phyloP scores from a whole-genome alignment of 257 asterid genomes.

The Jacaranda copaia region DNA sequence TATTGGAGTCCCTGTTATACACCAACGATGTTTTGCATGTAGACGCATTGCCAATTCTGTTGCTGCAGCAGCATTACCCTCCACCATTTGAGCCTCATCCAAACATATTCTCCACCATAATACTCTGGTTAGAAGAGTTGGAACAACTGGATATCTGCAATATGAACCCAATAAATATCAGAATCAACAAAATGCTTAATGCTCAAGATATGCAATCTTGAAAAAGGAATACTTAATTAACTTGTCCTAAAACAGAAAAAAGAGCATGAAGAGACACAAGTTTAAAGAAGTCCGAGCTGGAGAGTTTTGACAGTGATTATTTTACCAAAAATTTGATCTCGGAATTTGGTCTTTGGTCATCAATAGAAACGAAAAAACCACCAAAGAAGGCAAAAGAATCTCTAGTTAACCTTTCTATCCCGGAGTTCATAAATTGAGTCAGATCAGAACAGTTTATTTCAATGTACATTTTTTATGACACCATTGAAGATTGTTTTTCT shows the following conservation, averaged over 20 bases:
- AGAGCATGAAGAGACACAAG: constrained; percentile 5
- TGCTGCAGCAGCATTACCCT: constrained; percentile 92
- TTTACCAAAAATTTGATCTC: constrained; percentile 1
- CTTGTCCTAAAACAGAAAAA: neutral
- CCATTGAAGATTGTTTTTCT: neutral
- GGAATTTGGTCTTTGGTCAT: neutral
- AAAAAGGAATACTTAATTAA: constrained; percentile 7
- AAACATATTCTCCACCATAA: constrained; percentile 98
- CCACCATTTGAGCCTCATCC: constrained; percentile 99
- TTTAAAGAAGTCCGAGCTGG: constrained; percentile 25
- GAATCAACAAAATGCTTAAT: constrained; percentile 32
- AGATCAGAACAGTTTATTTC: neutral
- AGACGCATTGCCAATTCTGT: constrained; percentile 91
- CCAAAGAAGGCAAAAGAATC: constrained; percentile 7
- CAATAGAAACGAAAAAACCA: neutral
- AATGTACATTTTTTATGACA: neutral
- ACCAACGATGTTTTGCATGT: constrained; percentile 93
- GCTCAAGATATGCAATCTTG: constrained; percentile 22
- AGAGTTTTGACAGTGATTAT: neutral
- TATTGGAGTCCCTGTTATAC: constrained; percentile 98
- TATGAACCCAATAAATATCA: constrained; percentile 27
- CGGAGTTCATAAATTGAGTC: neutral
- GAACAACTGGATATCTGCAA: constrained; percentile 88
- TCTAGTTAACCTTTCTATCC: neutral
- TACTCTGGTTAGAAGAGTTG: constrained; percentile 91